A percentile compares a stretch with the other conserved stretches of the same genome.
Conservation (phyloP, 768 basidiomycete species). For the Gloeopeniophorella convolvens region DNA sequence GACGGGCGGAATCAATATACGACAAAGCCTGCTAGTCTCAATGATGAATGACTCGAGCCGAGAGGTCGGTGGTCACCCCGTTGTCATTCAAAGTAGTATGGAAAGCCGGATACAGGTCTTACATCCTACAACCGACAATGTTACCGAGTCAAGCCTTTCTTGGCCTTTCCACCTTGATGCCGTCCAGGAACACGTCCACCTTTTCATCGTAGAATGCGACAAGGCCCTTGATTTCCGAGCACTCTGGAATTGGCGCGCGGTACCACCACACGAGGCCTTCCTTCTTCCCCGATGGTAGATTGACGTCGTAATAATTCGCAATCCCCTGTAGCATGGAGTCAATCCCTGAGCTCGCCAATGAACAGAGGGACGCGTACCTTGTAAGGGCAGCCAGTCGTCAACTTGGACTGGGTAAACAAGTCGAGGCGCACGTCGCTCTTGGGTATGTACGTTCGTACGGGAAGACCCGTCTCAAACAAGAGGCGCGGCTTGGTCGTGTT, state of each 20-base stretch:
- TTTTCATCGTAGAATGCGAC: conserved; percentile 63
- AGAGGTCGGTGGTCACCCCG: too few species aligned
- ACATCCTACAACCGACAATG: too few species aligned
- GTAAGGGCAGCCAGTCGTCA: conserved; percentile 52
- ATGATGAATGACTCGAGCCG: too few species aligned
- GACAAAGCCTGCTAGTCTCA: too few species aligned
- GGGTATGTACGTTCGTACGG: conserved; percentile 55
- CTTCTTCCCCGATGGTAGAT: conserved; percentile 37
- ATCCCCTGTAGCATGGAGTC: conserved; percentile 48
- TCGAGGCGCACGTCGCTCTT: conserved; percentile 48
- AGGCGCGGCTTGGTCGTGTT: conserved; percentile 49
- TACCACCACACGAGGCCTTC: conserved; percentile 63
- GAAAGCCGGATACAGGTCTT: too few species aligned
- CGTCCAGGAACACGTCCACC: conserved; percentile 60
- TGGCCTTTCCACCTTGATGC: conserved; percentile 38
- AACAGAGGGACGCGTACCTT: conserved; percentile 37
- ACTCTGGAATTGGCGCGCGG: conserved; percentile 45
- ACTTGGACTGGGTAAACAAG: conserved; percentile 42
- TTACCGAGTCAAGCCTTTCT: conserved; percentile 9
- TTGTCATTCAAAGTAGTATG: too few species aligned
- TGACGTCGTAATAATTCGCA: conserved; percentile 51
- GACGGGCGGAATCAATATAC: too few species aligned
- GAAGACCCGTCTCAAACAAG: conserved; percentile 52
- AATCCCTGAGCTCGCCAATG: neutral
- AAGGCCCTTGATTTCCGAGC: conserved; percentile 42